phyloP scores from a whole-genome alignment of 1,284 basidiomycete genomes.

The Ganoderma lingzhi region DNA sequence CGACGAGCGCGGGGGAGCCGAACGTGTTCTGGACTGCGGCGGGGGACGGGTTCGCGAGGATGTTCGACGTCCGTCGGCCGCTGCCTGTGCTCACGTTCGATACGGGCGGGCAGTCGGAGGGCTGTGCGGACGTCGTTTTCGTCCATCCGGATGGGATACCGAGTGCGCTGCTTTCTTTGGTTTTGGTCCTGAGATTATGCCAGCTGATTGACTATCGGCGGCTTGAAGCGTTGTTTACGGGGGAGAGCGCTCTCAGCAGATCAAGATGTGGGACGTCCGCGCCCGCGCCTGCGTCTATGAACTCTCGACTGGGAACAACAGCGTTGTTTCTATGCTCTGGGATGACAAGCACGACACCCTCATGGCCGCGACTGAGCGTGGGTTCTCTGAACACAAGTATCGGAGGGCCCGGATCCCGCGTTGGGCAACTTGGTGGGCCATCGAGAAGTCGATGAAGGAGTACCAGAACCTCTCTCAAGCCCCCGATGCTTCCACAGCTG shows the following conservation, averaged over 20 bases:
- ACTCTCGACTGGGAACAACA: neutral
- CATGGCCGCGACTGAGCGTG: neutral
- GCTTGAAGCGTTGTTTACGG: neutral
- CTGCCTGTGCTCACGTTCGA: conserved; percentile 39
- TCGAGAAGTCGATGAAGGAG: neutral
- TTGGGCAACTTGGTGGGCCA: neutral
- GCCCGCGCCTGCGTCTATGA: neutral
- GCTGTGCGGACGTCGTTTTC: conserved; percentile 29
- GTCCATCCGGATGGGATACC: conserved; percentile 40
- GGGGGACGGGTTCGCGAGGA: conserved; percentile 47
- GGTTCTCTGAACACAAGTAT: neutral
- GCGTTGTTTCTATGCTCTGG: neutral
- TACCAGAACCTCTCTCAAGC: neutral
- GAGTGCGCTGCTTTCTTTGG: conserved; percentile 18
- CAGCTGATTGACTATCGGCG: neutral
- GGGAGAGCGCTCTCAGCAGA: neutral
- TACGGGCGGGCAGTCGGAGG: conserved; percentile 21
- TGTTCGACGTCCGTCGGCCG: conserved; percentile 48
- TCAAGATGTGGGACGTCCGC: conserved; percentile 1
- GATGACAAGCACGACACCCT: neutral
- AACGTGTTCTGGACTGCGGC: conserved; percentile 47
- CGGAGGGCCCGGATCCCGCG: neutral
- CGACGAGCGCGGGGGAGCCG: conserved; percentile 45
- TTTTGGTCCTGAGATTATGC: neutral
- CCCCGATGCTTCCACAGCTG: neutral